Conservation (phyloP, 129 eudicot species). For the Artemisia tridentata region DNA sequence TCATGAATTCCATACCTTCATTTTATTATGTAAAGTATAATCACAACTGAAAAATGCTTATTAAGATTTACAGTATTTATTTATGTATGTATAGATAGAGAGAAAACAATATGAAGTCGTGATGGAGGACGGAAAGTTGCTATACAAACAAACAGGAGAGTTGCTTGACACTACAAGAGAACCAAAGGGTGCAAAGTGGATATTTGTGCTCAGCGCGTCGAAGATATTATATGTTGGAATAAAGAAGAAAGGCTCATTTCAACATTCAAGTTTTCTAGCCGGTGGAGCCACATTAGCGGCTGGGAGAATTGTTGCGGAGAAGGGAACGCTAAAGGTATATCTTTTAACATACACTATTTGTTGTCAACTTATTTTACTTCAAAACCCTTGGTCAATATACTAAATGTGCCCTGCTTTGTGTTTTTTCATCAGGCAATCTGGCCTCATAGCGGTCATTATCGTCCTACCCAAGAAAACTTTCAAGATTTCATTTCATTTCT, state of each 20-base stretch:
- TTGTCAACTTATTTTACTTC: not conserved
- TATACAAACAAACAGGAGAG: slow-evolving; percentile 51
- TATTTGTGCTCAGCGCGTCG: slow-evolving; percentile 80
- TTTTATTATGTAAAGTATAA: not conserved
- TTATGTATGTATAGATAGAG: slow-evolving; percentile 51
- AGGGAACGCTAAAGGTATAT: slow-evolving; percentile 62
- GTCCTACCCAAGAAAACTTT: slow-evolving; percentile 70
- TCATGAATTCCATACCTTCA: not conserved
- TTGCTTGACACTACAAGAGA: slow-evolving; percentile 47
- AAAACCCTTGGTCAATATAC: not conserved
- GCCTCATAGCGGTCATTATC: slow-evolving; percentile 84
- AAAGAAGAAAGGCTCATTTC: slow-evolving; percentile 74
- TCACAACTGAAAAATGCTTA: slow-evolving; percentile 12
- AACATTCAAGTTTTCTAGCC: slow-evolving; percentile 87
- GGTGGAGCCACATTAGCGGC: slow-evolving; percentile 90
- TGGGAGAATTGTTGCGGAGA: slow-evolving; percentile 58
- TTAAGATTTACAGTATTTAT: slow-evolving; percentile 12
- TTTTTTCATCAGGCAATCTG: slow-evolving; percentile 54
- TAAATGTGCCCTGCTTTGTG: slow-evolving; percentile 1
- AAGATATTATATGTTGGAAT: slow-evolving; percentile 61
- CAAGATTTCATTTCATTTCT: slow-evolving; percentile 56
- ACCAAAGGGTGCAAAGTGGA: slow-evolving; percentile 61
- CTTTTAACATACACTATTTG: not conserved
- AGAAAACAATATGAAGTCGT: slow-evolving; percentile 67
- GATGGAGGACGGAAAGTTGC: slow-evolving; percentile 50